Conservation (phyloP, 805 yeast genomes). For the Candida argentea region DNA sequence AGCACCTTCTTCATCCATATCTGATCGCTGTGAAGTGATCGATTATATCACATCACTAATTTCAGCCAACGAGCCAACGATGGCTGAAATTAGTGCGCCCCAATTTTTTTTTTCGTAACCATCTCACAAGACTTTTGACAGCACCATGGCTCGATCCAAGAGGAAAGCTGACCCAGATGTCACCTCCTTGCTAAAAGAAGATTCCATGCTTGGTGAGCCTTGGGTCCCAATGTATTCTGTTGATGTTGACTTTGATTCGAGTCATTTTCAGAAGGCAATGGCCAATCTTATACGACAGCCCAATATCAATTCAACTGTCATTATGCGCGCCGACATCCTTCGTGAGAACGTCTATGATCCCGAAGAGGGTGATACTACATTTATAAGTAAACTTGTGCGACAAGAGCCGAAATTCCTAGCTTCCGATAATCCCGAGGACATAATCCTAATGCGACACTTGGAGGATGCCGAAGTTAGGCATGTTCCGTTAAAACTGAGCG, state of each 20-base stretch:
- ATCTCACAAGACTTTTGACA: too few relatives aligned
- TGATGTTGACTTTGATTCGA: conserved; percentile 36
- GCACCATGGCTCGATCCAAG: conserved; percentile 2
- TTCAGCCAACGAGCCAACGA: not conserved
- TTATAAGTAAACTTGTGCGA: conserved; percentile 15
- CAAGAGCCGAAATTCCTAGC: conserved; percentile 25
- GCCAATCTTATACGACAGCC: conserved; percentile 71
- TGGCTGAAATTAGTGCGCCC: not conserved
- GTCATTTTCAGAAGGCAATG: conserved; percentile 70
- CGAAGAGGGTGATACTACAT: conserved; percentile 18
- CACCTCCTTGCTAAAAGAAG: conserved; percentile 1
- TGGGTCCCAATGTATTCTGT: conserved; percentile 56
- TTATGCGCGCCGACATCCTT: conserved; percentile 77
- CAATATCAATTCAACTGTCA: conserved; percentile 84
- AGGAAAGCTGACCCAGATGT: conserved; percentile 1
- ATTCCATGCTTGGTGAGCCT: conserved; percentile 42
- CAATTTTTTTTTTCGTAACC: not conserved
- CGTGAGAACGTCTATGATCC: conserved; percentile 37
- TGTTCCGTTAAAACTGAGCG: conserved; percentile 15
- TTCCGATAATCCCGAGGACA: conserved; percentile 9
- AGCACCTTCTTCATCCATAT: not conserved
- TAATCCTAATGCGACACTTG: conserved; percentile 22
- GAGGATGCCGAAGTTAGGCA: conserved; percentile 21
- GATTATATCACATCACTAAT: conserved; percentile 1
- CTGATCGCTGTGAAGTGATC: not conserved